phyloP scores from a whole-genome alignment of 2,329 filamentous ascomycete species.

The Acarospora socialis region DNA sequence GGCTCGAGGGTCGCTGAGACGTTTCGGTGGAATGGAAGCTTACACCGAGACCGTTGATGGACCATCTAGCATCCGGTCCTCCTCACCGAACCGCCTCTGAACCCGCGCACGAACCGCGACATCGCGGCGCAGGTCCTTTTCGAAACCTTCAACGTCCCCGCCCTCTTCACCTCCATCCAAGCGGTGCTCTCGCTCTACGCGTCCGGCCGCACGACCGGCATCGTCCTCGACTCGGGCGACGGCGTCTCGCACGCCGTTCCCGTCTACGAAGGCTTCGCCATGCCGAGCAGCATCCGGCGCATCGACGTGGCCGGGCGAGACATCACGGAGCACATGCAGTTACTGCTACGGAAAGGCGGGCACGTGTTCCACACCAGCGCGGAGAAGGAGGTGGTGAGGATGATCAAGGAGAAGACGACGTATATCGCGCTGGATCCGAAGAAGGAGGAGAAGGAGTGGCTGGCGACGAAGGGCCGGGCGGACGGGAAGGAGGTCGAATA shows the following conservation, averaged over 20 bases:
- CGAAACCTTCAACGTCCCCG: conserved; percentile 96
- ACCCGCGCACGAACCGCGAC: conserved; percentile 89
- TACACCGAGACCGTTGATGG: conserved; percentile 1
- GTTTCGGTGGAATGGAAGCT: too few species aligned
- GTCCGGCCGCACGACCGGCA: conserved; percentile 86
- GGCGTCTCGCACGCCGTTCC: conserved; percentile 95
- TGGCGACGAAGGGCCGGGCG: conserved; percentile 52
- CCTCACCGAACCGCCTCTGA: conserved; percentile 87
- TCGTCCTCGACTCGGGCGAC: conserved; percentile 89
- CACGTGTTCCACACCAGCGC: conserved; percentile 95
- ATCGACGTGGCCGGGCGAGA: conserved; percentile 95
- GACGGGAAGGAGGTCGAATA: conserved; percentile 79
- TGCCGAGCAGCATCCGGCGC: conserved; percentile 84
- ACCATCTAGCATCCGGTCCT: conserved; percentile 63
- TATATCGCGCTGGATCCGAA: conserved; percentile 85
- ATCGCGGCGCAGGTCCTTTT: conserved; percentile 95
- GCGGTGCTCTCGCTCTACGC: conserved; percentile 92
- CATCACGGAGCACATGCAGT: conserved; percentile 90
- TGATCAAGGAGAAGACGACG: conserved; percentile 89
- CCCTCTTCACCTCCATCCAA: conserved; percentile 92
- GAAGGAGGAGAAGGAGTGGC: conserved; percentile 95
- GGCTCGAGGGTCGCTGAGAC: neutral
- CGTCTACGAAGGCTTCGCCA: conserved; percentile 94
- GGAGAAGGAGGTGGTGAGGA: conserved; percentile 95
- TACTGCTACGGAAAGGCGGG: conserved; percentile 76